These are phyloP conservation scores for Fusarium citri DNA, from an alignment of 2,329 filamentous ascomycete species.

Conservation along the genomic window DNA sequence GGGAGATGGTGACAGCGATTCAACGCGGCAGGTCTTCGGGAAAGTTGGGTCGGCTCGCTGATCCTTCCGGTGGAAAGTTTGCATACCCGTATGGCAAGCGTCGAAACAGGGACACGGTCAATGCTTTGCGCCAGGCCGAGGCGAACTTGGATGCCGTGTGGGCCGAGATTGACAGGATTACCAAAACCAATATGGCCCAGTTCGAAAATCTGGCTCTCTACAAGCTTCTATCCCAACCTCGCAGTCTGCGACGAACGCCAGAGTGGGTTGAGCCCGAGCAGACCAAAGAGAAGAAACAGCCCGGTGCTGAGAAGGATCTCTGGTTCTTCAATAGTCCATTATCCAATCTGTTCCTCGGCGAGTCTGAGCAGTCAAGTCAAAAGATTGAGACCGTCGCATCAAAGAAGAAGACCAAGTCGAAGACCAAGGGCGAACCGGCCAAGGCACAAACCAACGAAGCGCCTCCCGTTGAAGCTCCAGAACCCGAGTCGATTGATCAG, in stretches of 20 bases:
- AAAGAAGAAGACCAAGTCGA: background rate
- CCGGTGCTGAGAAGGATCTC: background rate
- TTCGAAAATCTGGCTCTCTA: background rate
- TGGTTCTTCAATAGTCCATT: background rate
- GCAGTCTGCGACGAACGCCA: background rate
- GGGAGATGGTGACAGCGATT: too few relatives aligned
- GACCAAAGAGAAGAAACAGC: background rate
- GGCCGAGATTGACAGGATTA: background rate
- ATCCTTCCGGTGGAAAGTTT: background rate
- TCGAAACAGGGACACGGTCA: background rate
- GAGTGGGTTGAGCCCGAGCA: background rate
- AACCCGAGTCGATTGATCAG: fast-evolving
- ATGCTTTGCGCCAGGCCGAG: background rate
- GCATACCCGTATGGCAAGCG: background rate
- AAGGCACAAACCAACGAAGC: fast-evolving
- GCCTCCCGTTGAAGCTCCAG: background rate
- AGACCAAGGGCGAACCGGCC: background rate
- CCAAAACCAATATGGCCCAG: fast-evolving
- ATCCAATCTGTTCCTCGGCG: background rate
- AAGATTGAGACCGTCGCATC: background rate
- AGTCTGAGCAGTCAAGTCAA: background rate
- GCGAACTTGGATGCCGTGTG: background rate
- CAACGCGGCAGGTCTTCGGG: background rate
- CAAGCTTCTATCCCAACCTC: background rate
- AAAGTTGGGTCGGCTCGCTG: background rate